A percentile compares a stretch with the other conserved stretches of the same genome.
phyloP scores from a whole-genome alignment of 2,329 filamentous ascomycete genomes.

The Beauveria sp. region DNA sequence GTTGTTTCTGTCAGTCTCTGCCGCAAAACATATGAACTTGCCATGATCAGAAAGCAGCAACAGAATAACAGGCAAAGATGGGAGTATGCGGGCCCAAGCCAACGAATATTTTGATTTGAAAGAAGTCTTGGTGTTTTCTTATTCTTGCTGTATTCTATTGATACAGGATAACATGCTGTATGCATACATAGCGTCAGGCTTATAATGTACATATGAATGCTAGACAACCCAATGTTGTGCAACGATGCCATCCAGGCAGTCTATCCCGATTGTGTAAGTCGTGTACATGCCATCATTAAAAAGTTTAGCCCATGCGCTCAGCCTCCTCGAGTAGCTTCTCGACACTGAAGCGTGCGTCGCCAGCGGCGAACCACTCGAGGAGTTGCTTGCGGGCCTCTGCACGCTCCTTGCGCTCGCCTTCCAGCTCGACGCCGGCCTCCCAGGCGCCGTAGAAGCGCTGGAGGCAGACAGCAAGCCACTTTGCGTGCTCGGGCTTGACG shows the following conservation, averaged over 20 bases:
- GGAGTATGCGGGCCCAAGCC: not conserved
- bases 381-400: slow-evolving; percentile 58
- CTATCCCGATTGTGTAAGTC: not conserved
- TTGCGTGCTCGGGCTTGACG: slow-evolving; percentile 71
- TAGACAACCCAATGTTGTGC: not conserved
- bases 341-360: slow-evolving; percentile 72
- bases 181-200: not conserved
- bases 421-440: slow-evolving; percentile 35
- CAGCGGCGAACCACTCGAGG: slow-evolving; percentile 73
- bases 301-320: slow-evolving; percentile 60
- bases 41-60: not conserved
- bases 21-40: not conserved
- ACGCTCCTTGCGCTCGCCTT: slow-evolving; percentile 44
- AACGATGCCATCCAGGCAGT: not conserved
- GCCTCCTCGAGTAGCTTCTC: slow-evolving; percentile 83
- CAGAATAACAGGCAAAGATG: not conserved
- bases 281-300: not conserved
- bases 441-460: slow-evolving; percentile 84
- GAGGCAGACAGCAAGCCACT: slow-evolving; percentile 84
- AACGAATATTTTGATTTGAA: not conserved
- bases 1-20: not conserved
- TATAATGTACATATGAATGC: slow-evolving; percentile 1
- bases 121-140: not conserved
- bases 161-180: not conserved
- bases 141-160: not conserved